Conservation (phyloP, 2,329 filamentous ascomycete species). For the Endoconidiophora laricicola region DNA sequence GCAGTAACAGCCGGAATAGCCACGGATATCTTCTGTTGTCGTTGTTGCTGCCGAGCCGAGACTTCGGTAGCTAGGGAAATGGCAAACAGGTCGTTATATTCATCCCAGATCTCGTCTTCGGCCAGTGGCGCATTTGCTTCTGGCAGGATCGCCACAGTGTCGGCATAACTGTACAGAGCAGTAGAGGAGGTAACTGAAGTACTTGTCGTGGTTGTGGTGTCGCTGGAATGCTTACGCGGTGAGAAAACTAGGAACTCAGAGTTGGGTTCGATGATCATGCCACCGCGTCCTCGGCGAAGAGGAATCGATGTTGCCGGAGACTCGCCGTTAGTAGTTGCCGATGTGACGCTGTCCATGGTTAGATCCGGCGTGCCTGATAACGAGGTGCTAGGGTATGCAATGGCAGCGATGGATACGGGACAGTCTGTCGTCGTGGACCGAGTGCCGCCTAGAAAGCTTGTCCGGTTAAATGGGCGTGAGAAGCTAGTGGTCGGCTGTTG, state of each 20-base stretch:
- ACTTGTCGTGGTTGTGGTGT: constrained; percentile 27
- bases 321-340: constrained; percentile 26
- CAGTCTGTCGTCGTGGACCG: constrained; percentile 14
- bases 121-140: constrained; percentile 42
- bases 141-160: constrained; percentile 51
- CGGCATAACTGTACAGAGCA: constrained; percentile 40
- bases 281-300: constrained; percentile 18
- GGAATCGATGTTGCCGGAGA: constrained; percentile 22
- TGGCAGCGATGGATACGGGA: background rate
- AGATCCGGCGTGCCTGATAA: constrained; percentile 17
- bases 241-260: constrained; percentile 62
- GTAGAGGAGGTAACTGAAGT: constrained; percentile 50
- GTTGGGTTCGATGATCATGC: constrained; percentile 19
- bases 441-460: constrained; percentile 27
- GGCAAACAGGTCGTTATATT: constrained; percentile 78
- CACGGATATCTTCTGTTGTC: constrained; percentile 24
- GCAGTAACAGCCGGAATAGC: constrained; percentile 93
- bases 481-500: constrained; percentile 54
- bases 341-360: constrained; percentile 31
- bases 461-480: constrained; percentile 59
- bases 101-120: constrained; percentile 87
- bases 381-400: background rate
- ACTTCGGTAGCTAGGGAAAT: constrained; percentile 35
- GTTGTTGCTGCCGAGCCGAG: constrained; percentile 20
- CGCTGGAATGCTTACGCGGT: constrained; percentile 52